Base-by-base conservation (phyloP, 1,284 basidiomycete genomes). In the Pseudozyma hubeiensis region DNA sequence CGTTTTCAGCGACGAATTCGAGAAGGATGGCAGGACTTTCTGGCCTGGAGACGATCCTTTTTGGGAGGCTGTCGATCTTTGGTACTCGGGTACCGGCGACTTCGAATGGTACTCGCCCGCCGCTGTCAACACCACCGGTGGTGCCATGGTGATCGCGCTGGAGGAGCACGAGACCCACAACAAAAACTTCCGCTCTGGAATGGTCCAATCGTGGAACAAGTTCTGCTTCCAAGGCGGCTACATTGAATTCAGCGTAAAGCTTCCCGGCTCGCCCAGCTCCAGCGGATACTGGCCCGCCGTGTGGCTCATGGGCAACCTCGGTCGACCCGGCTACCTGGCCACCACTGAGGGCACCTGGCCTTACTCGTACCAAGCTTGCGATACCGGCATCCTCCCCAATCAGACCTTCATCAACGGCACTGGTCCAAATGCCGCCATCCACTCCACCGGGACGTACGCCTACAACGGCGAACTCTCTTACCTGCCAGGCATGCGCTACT, bases 1-100 rank as follows among this genome's bases (percentile, higher is more conserved):
- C 34, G 90, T 94, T 2, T 84, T 84, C 46, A 70, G 63, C 61
- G 95, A 98, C 85, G 95, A 98, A 85, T 84, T 84, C 61, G 90
- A 95, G 52, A 86, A 81, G 7, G 90, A 91, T 34, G 94, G 93
- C 7, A 81, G 88, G 50, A 87, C 86, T 1, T 89, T 89, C 74
- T 81, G 76, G 76, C 79, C 82, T 0, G 81, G 81, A 13, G 82
- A 84, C 46, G 82, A 84, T 39, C 82, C 82, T 1, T 84, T 54
- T 64, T 84, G 81, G 81, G 78, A 80, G 53, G 82, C 82, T 13
- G 73, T 79, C 43, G 76, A 84, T 51, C 58, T 83, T 29, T 85
- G 85, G 71, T 83, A 83, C 59, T 65, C 66, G n/a, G 82, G 76
- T 30, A 84, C 82, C 17, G 64, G 70, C 3, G 81, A 84, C 35